Evolutionary conservation across 768 basidiomycete genomes (phyloP), one percentile per base, ranked within the genome.

Genomic region (Clitopilus hobsonii): DNA sequence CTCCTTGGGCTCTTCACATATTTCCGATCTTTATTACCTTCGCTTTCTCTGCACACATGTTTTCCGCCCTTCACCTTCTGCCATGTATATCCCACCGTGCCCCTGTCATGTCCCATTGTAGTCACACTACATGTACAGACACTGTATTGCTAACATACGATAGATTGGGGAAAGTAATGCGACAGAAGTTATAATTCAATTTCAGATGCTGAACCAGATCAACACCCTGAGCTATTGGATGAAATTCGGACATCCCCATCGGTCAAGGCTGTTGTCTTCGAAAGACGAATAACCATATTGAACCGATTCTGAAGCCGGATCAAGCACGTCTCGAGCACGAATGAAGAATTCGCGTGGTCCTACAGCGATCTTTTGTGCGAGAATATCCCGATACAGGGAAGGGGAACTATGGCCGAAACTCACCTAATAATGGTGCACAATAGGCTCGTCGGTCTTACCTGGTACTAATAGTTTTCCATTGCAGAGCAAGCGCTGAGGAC

Each of bases 1-100:
- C n/a, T n/a, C n/a, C n/a, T n/a, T 23, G 22, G 41, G 41, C 10
- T 45, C 22, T 18, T 6, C 22, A 11, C 22, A 6, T 48, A 54
- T 57, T 24, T 4, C 38, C 49, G 53, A 57, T 59, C 53, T 32
- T 58, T 58, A 58, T 58, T 58, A 52, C 36, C 49, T 38, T 59
- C 49, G n/a, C 28, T 25, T 48, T 51, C 52, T 28, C 38, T 24
- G 20, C 6, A 28, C 18, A 29, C 45, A 26, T 20, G 8, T 22
- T 51, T 36, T 53, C 18, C 23, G 20, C 32, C 32, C 25, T 53
- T 41, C 24, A n/a, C 32, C 11, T 25, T 18, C 41, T 11, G 29
- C 27, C n/a, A 27, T 28, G 18, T 18, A 45, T 45, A 45, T 7
- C 11, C 22, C 41, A 11, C 18, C 18, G 11, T 18, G 41, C 41